Percentiles rank a stretch among this genome's conserved stretches.
Conservation (phyloP, 2,329 filamentous ascomycete genomes). For the Aspergillus puulaauensis region DNA sequence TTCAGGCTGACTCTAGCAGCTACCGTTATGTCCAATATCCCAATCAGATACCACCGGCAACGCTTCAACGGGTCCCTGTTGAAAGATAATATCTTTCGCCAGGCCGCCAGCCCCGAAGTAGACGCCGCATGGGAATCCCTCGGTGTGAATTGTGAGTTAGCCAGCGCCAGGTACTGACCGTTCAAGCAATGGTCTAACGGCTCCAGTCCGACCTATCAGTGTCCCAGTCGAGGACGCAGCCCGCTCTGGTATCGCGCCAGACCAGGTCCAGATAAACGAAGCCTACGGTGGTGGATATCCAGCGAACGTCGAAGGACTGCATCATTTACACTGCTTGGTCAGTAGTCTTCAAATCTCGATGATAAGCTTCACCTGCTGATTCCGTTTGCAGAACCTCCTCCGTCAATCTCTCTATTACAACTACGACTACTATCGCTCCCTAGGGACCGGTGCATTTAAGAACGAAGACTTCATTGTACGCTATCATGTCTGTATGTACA, state of each 20-base stretch:
- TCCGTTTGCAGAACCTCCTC: slow-evolving; percentile 52
- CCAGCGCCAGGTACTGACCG: no score
- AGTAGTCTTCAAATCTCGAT: not conserved
- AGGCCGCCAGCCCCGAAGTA: slow-evolving; percentile 51
- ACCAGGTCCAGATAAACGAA: slow-evolving; percentile 56
- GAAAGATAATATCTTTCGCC: slow-evolving; percentile 54
- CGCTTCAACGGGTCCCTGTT: slow-evolving; percentile 59
- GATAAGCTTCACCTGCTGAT: not conserved
- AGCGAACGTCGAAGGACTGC: slow-evolving; percentile 33
- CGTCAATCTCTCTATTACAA: slow-evolving; percentile 61
- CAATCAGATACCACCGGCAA: slow-evolving; percentile 42
- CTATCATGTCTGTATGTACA: slow-evolving; percentile 56
- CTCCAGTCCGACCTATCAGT: slow-evolving; percentile 48
- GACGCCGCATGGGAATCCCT: slow-evolving; percentile 58
- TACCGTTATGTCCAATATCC: slow-evolving; percentile 41
- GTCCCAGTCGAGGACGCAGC: slow-evolving; percentile 52
- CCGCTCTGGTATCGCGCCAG: slow-evolving; percentile 50
- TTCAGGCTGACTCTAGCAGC: slow-evolving; percentile 17
- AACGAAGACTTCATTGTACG: slow-evolving; percentile 57
- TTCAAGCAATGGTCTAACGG: no score
- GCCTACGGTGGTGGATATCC: slow-evolving; percentile 59
- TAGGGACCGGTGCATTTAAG: slow-evolving; percentile 53
- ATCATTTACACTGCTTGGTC: slow-evolving; percentile 54
- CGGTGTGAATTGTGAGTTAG: slow-evolving; percentile 52
- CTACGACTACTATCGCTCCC: slow-evolving; percentile 55